phyloP scores from a whole-genome alignment of 257 asterid species.

The Nicotiana noctiflora region DNA sequence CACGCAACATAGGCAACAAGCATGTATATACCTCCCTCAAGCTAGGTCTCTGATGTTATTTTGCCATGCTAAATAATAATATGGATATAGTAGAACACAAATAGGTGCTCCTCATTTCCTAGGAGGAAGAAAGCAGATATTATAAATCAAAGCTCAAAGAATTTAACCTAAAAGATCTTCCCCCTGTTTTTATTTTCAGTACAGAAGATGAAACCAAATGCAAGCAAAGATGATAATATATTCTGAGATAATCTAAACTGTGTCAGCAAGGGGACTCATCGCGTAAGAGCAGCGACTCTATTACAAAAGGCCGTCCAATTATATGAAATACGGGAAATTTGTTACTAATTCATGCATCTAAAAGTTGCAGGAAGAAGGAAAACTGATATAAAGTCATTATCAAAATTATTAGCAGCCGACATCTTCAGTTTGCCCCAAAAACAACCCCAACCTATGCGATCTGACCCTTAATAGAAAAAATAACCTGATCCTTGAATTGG shows the following conservation, averaged over 20 bases:
- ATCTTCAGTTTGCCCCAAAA: background rate
- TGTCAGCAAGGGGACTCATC: background rate
- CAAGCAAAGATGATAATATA: background rate
- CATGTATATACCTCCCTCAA: background rate
- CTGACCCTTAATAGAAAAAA: background rate
- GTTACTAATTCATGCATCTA: background rate
- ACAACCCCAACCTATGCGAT: background rate
- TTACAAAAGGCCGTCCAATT: background rate
- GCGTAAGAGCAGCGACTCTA: background rate
- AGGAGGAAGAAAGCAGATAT: background rate
- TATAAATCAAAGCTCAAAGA: background rate
- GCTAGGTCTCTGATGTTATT: background rate
- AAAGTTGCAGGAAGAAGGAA: background rate
- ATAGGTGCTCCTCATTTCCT: background rate
- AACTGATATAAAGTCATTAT: background rate
- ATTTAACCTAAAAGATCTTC: background rate
- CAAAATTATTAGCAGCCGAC: background rate
- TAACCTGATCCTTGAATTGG: background rate
- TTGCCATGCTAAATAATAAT: background rate
- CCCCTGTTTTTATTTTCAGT: background rate
- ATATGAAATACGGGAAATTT: background rate
- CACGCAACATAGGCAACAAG: too few species aligned
- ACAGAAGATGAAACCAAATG: background rate
- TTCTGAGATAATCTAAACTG: background rate
- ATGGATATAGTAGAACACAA: background rate